phyloP scores from a whole-genome alignment of 331 rosid genomes.

The Arachis monticola region DNA sequence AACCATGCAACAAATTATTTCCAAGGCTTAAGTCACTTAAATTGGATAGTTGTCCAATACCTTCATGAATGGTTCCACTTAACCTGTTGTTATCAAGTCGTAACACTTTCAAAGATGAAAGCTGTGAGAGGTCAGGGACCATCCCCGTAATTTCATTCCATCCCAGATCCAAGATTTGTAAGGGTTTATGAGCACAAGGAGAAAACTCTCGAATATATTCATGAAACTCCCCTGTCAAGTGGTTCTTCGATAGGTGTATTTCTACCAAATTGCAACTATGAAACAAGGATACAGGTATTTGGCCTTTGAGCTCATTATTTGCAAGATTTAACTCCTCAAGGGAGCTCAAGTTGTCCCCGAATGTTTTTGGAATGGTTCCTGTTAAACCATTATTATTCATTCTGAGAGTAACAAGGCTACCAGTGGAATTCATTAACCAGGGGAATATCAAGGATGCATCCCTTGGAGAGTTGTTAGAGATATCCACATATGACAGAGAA shows the following conservation, averaged over 20 bases:
- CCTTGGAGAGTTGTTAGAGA: not conserved
- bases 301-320: not conserved
- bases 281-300: not conserved
- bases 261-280: not conserved
- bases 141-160: constrained; percentile 1
- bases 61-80: not conserved
- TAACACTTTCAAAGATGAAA: not conserved
- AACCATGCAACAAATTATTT: not conserved
- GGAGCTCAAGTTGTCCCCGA: not conserved
- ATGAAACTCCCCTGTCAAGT: not conserved
- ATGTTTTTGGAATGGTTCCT: not conserved
- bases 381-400: not conserved
- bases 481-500: not conserved
- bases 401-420: not conserved
- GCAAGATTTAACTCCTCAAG: not conserved
- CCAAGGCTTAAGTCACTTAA: not conserved
- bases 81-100: not conserved
- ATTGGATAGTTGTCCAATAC: not conserved
- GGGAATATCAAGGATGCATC: not conserved
- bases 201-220: not conserved
- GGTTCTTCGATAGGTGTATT: not conserved
- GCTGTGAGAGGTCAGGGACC: not conserved
- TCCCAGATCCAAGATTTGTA: not conserved
- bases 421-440: not conserved
- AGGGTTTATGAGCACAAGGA: not conserved